phyloP scores from a whole-genome alignment of 2,329 filamentous ascomycete species.

The Aspergillus sp. region DNA sequence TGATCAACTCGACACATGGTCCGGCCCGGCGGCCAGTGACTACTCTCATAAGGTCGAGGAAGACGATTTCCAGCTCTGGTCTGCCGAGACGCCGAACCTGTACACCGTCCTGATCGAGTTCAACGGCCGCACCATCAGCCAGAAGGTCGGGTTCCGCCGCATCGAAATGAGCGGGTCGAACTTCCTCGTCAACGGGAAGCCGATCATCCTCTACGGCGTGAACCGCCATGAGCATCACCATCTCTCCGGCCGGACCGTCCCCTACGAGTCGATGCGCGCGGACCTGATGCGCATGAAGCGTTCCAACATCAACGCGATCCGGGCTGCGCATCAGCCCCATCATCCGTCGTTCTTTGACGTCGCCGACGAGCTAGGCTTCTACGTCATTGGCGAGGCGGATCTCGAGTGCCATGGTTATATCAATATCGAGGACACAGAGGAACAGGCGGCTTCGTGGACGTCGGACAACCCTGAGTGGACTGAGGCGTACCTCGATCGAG shows the following conservation, averaged over 20 bases:
- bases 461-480: constrained; percentile 12
- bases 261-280: constrained; percentile 58
- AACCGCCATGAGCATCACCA: constrained; percentile 75
- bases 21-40: constrained; percentile 15
- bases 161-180: constrained; percentile 57
- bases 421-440: neutral
- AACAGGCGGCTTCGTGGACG: constrained; percentile 6
- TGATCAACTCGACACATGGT: constrained; percentile 52
- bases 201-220: constrained; percentile 63
- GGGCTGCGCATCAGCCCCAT: constrained; percentile 67
- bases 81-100: constrained; percentile 64
- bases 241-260: constrained; percentile 60
- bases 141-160: constrained; percentile 63
- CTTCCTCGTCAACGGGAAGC: constrained; percentile 61
- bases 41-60: neutral
- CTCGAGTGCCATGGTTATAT: constrained; percentile 10
- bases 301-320: constrained; percentile 69
- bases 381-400: constrained; percentile 9
- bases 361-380: constrained; percentile 11
- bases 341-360: constrained; percentile 8
- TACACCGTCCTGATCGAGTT: constrained; percentile 54
- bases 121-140: constrained; percentile 34
- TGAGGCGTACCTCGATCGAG: constrained; percentile 66
- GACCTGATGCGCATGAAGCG: constrained; percentile 68
- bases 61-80: constrained; percentile 58